These are phyloP conservation scores for Ophiostoma sp. DNA, from an alignment of 2,329 filamentous ascomycete species.

Conservation along the genomic window DNA sequence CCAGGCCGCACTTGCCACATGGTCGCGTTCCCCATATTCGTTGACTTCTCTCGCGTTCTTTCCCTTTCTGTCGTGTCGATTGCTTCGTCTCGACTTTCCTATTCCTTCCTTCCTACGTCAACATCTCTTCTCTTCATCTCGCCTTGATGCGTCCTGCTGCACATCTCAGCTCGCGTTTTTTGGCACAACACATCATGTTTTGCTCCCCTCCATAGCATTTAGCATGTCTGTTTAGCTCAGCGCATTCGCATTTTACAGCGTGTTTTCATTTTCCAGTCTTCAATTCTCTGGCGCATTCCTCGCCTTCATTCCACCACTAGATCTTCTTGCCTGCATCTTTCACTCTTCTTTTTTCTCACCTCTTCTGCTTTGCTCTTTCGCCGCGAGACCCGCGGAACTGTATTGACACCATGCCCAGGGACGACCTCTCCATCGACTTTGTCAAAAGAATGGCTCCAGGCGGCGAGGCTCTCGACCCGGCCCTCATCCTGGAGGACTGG, in stretches of 20 bases:
- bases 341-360: background rate
- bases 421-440: constrained; percentile 67
- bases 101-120: background rate
- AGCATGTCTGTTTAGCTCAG: constrained; percentile 4
- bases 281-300: background rate
- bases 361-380: background rate
- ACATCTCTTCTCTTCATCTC: constrained; percentile 8
- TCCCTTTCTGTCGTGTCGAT: constrained; percentile 1
- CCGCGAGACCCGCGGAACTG: constrained; percentile 9
- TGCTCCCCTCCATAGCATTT: constrained; percentile 14
- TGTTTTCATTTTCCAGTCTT: constrained; percentile 10
- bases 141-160: background rate
- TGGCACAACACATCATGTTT: background rate
- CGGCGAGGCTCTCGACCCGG: constrained; percentile 56
- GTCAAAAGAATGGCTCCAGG: constrained; percentile 59
- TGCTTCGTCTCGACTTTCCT: constrained; percentile 3
- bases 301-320: background rate
- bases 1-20: constrained; percentile 1
- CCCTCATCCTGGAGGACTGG: constrained; percentile 73
- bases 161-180: constrained; percentile 6
- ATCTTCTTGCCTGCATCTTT: background rate
- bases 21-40: constrained; percentile 5
- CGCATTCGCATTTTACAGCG: constrained; percentile 4
- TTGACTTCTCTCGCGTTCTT: constrained; percentile 18
- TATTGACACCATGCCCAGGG: constrained; percentile 56